Conservation (phyloP, 2,329 filamentous ascomycete species). For the Massarina eburnea region DNA sequence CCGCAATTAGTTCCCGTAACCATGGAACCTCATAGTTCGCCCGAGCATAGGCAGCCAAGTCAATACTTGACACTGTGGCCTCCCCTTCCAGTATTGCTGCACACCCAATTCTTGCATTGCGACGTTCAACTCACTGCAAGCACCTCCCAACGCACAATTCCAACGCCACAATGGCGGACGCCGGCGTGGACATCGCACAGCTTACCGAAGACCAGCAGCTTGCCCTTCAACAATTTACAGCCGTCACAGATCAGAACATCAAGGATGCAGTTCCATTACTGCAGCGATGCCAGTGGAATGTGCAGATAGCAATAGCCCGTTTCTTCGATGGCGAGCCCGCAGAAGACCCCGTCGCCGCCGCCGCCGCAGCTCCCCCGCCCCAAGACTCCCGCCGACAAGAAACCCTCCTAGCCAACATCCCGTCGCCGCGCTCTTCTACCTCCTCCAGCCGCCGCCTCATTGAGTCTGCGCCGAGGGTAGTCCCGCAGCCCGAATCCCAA, state of each 20-base stretch:
- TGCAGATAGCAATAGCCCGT: conserved; percentile 94
- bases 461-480: conserved; percentile 80
- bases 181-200: conserved; percentile 61
- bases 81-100: too few species aligned
- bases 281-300: conserved; percentile 91
- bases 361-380: conserved; percentile 63
- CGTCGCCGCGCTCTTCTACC: conserved; percentile 34
- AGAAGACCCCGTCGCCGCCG: conserved; percentile 74
- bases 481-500: conserved; percentile 70
- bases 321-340: conserved; percentile 96
- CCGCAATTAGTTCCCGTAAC: too few species aligned
- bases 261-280: conserved; percentile 77
- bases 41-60: too few species aligned
- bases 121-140: too few species aligned
- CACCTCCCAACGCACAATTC: too few species aligned
- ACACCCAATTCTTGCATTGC: too few species aligned
- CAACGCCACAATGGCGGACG: conserved; percentile 41
- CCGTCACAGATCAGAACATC: conserved; percentile 81
- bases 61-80: too few species aligned
- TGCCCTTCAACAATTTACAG: conserved; percentile 82
- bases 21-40: too few species aligned
- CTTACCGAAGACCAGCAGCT: conserved; percentile 78
- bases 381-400: conserved; percentile 67
- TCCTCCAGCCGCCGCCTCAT: conserved; percentile 41
- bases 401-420: conserved; percentile 64